These are phyloP conservation scores for Fusarium subtropicale DNA, from an alignment of 2,329 filamentous ascomycete species.

Conservation along the genomic window DNA sequence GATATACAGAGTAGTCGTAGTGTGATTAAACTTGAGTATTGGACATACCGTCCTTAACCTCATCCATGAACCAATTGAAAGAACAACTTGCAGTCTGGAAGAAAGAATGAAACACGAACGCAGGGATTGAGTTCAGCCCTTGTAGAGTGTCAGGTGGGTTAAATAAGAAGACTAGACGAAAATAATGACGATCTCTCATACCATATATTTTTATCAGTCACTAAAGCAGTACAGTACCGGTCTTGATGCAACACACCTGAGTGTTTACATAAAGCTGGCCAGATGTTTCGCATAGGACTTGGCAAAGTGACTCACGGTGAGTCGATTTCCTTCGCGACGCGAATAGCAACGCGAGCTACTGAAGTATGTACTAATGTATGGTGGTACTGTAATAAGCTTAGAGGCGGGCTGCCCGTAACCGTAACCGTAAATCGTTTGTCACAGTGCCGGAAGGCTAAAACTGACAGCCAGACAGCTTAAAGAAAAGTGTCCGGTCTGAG, in stretches of 20 bases:
- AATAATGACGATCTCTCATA: too few species aligned
- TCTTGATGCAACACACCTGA: too few species aligned
- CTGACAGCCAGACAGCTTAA: neutral
- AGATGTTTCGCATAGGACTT: neutral
- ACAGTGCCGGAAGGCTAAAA: neutral
- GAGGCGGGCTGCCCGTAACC: neutral
- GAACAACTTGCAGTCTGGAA: neutral
- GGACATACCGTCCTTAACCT: too few species aligned
- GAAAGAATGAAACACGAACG: neutral
- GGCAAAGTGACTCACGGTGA: neutral
- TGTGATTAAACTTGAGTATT: too few species aligned
- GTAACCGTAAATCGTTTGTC: neutral
- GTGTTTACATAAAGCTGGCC: neutral
- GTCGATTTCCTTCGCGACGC: neutral
- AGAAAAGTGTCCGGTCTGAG: too few species aligned
- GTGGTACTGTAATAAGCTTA: neutral
- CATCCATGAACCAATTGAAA: too few species aligned
- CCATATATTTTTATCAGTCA: too few species aligned
- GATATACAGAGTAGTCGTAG: too few species aligned
- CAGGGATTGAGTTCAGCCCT: neutral
- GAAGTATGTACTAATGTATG: neutral
- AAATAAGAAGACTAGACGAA: too few species aligned
- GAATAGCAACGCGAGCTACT: neutral
- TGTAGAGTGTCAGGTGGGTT: neutral
- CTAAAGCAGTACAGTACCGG: too few species aligned